These are phyloP conservation scores for Petunia hybrid DNA, from an alignment of 305 asterid species.

Conservation along the genomic window DNA sequence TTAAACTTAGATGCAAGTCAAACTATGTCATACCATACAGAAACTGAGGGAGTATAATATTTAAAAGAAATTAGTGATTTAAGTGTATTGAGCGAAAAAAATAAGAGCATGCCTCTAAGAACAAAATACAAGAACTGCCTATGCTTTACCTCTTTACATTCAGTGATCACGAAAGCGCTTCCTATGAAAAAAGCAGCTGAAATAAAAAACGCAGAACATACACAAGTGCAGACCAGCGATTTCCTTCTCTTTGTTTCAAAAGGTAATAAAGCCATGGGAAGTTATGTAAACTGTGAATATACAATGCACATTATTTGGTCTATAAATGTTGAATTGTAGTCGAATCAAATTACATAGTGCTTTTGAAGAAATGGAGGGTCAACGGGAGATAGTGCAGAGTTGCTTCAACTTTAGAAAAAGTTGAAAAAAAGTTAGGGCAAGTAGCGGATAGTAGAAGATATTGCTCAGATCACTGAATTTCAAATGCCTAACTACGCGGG, in stretches of 20 bases:
- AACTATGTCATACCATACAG: too few relatives aligned
- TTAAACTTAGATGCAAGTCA: too few relatives aligned
- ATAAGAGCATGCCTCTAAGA: background rate
- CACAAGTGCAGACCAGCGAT: conserved; percentile 47
- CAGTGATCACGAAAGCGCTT: conserved; percentile 47
- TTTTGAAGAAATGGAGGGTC: conserved; percentile 3
- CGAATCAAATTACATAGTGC: background rate
- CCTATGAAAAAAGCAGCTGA: conserved; percentile 56
- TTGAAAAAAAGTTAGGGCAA: background rate
- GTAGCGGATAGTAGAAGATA: background rate
- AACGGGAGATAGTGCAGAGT: conserved; percentile 30
- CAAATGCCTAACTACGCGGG: background rate
- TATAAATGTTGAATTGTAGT: background rate
- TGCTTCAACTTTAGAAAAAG: conserved; percentile 26
- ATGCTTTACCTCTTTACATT: conserved; percentile 57
- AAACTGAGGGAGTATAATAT: too few relatives aligned
- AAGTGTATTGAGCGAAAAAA: background rate
- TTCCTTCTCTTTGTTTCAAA: conserved; percentile 47
- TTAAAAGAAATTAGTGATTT: background rate
- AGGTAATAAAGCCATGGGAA: conserved; percentile 22
- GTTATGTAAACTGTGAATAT: background rate
- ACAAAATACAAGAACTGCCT: too few relatives aligned
- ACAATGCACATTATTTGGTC: background rate
- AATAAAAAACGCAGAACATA: conserved; percentile 52
- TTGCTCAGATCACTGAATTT: background rate